Evolutionary conservation across 1,284 basidiomycete species (phyloP).

Genomic region (Ceratobasidium sp.): DNA sequence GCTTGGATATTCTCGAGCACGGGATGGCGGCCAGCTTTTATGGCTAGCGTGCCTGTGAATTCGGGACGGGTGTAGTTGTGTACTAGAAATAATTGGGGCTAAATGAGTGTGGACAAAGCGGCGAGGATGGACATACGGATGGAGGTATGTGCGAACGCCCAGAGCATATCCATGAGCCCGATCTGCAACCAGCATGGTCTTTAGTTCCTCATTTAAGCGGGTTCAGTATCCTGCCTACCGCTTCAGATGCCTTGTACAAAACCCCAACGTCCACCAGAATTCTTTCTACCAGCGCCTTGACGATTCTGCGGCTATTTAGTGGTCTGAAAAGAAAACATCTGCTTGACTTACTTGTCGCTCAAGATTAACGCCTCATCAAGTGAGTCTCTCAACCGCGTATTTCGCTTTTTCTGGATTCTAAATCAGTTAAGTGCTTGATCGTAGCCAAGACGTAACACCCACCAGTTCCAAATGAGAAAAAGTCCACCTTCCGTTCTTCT

Average conservation of each 20-base stretch:
- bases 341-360: slow-evolving; percentile 70
- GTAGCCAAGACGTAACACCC: slow-evolving; percentile 47
- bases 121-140: slow-evolving; percentile 64
- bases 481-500: slow-evolving; percentile 71
- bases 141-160: slow-evolving; percentile 84
- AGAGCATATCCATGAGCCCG: slow-evolving; percentile 84
- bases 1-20: slow-evolving; percentile 80
- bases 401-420: slow-evolving; percentile 75
- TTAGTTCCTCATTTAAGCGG: neutral
- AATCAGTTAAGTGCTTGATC: neutral
- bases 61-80: slow-evolving; percentile 84
- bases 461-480: slow-evolving; percentile 87
- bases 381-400: slow-evolving; percentile 84
- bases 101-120: neutral
- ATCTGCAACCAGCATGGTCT: slow-evolving; percentile 59
- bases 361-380: slow-evolving; percentile 83
- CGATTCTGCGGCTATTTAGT: slow-evolving; percentile 62
- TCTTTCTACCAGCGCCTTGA: slow-evolving; percentile 73
- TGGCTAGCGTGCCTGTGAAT: slow-evolving; percentile 84
- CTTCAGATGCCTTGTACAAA: slow-evolving; percentile 88
- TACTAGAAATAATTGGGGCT: slow-evolving; percentile 58
- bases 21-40: slow-evolving; percentile 87
- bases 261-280: slow-evolving; percentile 74
- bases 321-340: neutral
- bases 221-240: slow-evolving; percentile 60